Evolutionary conservation across 352 stramenopile species (phyloP).

Genomic region (Elongisporangium undulatum): DNA sequence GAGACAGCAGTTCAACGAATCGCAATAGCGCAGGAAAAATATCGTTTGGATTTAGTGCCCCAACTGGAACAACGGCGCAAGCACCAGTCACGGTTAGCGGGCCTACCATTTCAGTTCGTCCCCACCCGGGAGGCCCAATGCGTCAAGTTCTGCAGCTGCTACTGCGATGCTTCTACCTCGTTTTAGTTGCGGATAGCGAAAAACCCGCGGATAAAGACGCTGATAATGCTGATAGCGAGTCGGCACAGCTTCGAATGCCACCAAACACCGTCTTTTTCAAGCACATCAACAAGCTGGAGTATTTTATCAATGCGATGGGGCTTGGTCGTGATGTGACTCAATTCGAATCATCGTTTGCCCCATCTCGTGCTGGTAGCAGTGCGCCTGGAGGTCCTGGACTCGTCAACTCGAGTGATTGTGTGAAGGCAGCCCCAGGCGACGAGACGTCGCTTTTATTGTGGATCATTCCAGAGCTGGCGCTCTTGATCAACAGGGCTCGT

Average conservation of each 20-base stretch:
- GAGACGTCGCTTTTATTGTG: conserved; percentile 75
- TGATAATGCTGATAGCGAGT: conserved; percentile 16
- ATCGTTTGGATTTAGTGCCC: conserved; percentile 17
- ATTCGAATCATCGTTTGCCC: conserved; percentile 72
- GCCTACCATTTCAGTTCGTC: conserved; percentile 49
- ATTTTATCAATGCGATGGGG: conserved; percentile 80
- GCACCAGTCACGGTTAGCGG: neutral
- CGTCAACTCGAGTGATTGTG: conserved; percentile 45
- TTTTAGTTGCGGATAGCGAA: conserved; percentile 51
- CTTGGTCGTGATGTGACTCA: conserved; percentile 65
- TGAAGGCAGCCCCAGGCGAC: conserved; percentile 64
- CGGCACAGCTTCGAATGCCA: conserved; percentile 33
- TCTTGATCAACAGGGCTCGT: conserved; percentile 60
- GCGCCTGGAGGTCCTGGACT: conserved; percentile 17
- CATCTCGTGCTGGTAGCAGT: conserved; percentile 26
- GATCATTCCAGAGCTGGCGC: conserved; percentile 68
- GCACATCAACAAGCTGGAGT: conserved; percentile 80
- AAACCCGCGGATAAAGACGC: conserved; percentile 11
- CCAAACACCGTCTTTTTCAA: conserved; percentile 64
- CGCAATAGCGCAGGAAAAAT: conserved; percentile 11
- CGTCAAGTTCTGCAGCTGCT: conserved; percentile 76
- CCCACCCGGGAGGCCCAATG: conserved; percentile 77
- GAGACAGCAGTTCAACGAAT: conserved; percentile 1
- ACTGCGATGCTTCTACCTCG: conserved; percentile 66
- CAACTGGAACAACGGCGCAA: conserved; percentile 12